A percentile compares a stretch with the other conserved stretches of the same genome.
Conservation (phyloP, 257 asterid species). For the Solanum chmielewskii region DNA sequence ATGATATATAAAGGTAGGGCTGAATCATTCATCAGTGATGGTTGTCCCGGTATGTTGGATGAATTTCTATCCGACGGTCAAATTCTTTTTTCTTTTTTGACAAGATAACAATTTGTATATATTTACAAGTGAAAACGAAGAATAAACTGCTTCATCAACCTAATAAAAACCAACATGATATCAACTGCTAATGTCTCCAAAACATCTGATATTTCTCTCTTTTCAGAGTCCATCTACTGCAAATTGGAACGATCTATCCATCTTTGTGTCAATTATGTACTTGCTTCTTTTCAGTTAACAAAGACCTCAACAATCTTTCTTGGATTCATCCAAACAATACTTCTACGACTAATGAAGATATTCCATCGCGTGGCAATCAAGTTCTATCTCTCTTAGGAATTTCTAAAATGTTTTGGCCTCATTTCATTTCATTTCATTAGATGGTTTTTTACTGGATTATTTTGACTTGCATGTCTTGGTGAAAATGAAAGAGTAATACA, state of each 20-base stretch:
- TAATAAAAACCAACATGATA: too few species aligned
- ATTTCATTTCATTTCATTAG: neutral
- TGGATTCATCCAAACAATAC: neutral
- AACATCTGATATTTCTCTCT: neutral
- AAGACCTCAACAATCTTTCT: neutral
- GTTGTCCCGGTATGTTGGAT: neutral
- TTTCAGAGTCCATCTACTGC: neutral
- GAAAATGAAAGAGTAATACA: neutral
- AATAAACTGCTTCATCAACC: neutral
- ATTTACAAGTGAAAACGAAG: neutral
- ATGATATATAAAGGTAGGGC: too few species aligned
- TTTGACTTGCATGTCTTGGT: neutral
- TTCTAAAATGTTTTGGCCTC: neutral
- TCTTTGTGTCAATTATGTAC: neutral
- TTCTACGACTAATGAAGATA: neutral
- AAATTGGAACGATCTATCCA: neutral
- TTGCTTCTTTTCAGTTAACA: neutral
- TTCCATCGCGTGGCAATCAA: neutral
- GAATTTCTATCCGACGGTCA: too few species aligned
- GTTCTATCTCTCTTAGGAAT: neutral
- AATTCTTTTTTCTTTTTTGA: too few species aligned
- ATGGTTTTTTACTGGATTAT: neutral
- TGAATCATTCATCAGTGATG: neutral
- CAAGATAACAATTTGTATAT: neutral
- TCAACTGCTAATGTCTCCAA: neutral